Conservation (phyloP, 2,329 filamentous ascomycete species). For the Neospermospora avenae region DNA sequence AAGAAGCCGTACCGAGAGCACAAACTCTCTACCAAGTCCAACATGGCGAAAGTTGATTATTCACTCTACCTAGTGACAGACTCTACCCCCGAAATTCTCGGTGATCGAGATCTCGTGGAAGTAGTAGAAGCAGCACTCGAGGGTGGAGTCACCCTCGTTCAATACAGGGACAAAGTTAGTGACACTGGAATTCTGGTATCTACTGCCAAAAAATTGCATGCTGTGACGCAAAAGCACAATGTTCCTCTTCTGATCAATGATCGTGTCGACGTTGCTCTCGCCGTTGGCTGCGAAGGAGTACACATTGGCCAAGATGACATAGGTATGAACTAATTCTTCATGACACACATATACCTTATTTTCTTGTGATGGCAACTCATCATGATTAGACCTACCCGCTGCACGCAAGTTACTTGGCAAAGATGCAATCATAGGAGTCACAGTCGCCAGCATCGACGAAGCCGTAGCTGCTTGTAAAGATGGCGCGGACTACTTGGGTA, state of each 20-base stretch:
- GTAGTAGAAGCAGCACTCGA: constrained; percentile 74
- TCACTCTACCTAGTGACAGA: constrained; percentile 90
- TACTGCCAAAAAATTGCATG: constrained; percentile 69
- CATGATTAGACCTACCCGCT: constrained; percentile 49
- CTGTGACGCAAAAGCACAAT: constrained; percentile 60
- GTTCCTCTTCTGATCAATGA: constrained; percentile 93
- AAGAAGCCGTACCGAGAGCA: neutral
- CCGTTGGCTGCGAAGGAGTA: constrained; percentile 83
- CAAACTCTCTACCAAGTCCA: neutral
- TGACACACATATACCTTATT: neutral
- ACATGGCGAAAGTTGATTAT: constrained; percentile 56
- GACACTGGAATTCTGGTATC: constrained; percentile 69
- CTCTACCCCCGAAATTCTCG: constrained; percentile 81
- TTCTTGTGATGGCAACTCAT: too few species aligned
- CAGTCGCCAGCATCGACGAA: constrained; percentile 72
- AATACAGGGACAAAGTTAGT: constrained; percentile 85
- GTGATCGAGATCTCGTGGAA: constrained; percentile 61
- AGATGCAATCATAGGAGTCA: constrained; percentile 83
- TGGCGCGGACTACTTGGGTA: constrained; percentile 87
- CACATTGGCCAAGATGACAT: constrained; percentile 96
- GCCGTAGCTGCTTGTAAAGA: constrained; percentile 66
- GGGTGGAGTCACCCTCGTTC: constrained; percentile 82
- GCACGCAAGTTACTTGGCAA: constrained; percentile 72
- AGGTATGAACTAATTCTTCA: constrained; percentile 45
- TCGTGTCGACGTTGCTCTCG: constrained; percentile 82